A percentile compares a stretch with the other conserved stretches of the same genome.
phyloP scores from a whole-genome alignment of 352 stramenopile species.

The Pythium aphanidermatum region DNA sequence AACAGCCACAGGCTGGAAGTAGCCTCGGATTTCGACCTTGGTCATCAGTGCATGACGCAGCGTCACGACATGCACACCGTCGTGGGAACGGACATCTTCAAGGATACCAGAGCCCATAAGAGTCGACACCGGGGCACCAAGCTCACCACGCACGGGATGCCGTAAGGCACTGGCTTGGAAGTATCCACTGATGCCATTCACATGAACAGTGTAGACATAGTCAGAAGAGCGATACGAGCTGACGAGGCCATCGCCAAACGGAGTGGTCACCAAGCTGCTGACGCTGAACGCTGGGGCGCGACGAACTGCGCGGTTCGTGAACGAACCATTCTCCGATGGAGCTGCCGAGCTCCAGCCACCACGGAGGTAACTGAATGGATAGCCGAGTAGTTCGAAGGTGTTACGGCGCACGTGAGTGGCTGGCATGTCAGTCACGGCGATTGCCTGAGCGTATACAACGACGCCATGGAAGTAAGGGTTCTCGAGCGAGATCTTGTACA shows the following conservation, averaged over 20 bases:
- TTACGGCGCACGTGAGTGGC: conserved; percentile 37
- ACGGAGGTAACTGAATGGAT: conserved; percentile 64
- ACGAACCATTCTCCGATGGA: conserved; percentile 16
- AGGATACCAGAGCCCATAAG: conserved; percentile 63
- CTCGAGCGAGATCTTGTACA: conserved; percentile 39
- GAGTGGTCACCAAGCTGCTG: conserved; percentile 46
- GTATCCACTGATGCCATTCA: conserved; percentile 38
- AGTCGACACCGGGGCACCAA: conserved; percentile 63
- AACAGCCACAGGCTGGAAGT: conserved; percentile 52
- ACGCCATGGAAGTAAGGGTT: conserved; percentile 36
- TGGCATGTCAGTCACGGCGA: conserved; percentile 28
- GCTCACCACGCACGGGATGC: conserved; percentile 38
- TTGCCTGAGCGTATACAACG: conserved; percentile 47
- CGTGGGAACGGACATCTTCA: conserved; percentile 41
- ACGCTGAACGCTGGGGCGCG: conserved; percentile 26
- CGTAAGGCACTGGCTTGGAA: conserved; percentile 31
- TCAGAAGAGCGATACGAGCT: conserved; percentile 32
- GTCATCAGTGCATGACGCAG: conserved; percentile 48
- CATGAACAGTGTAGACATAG: conserved; percentile 51
- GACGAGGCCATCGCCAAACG: conserved; percentile 66
- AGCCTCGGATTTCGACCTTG: conserved; percentile 41
- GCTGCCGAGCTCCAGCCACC: conserved; percentile 23
- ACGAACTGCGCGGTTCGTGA: neutral
- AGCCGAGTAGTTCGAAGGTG: conserved; percentile 63
- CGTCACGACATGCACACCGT: conserved; percentile 67